phyloP scores from a whole-genome alignment of 2,329 filamentous ascomycete genomes.

The Didymella arachidicola region DNA sequence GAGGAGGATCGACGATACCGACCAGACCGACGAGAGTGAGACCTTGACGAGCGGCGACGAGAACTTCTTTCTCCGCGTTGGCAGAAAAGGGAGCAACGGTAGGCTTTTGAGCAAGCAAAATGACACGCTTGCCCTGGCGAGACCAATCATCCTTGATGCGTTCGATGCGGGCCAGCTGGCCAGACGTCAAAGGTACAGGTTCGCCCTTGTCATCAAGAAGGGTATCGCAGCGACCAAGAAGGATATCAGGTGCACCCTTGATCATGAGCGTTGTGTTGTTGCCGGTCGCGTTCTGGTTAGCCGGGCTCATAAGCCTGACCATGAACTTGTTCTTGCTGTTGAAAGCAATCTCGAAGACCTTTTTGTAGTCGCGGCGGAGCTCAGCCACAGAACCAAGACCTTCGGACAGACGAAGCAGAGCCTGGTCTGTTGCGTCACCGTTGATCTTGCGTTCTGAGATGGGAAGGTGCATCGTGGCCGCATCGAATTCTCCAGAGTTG shows the following conservation, averaged over 20 bases:
- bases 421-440: slow-evolving; percentile 79
- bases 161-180: slow-evolving; percentile 60
- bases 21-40: slow-evolving; percentile 65
- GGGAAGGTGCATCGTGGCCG: slow-evolving; percentile 66
- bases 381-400: slow-evolving; percentile 67
- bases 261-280: slow-evolving; percentile 67
- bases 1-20: slow-evolving; percentile 67
- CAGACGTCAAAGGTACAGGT: slow-evolving; percentile 57
- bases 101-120: slow-evolving; percentile 70
- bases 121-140: slow-evolving; percentile 70
- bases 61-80: slow-evolving; percentile 66
- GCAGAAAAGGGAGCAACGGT: slow-evolving; percentile 53
- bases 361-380: slow-evolving; percentile 69
- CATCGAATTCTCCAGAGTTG: slow-evolving; percentile 79
- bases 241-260: slow-evolving; percentile 79
- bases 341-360: slow-evolving; percentile 69
- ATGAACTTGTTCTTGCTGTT: slow-evolving; percentile 88
- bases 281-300: slow-evolving; percentile 38
- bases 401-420: slow-evolving; percentile 76
- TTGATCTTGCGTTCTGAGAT: slow-evolving; percentile 70
- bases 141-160: slow-evolving; percentile 73
- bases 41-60: slow-evolving; percentile 58
- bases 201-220: slow-evolving; percentile 66
- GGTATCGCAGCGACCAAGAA: slow-evolving; percentile 69
- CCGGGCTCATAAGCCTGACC: slow-evolving; percentile 66